A percentile compares a stretch with the other conserved stretches of the same genome.
These are phyloP conservation scores for Viola odorata DNA, from an alignment of 345 rosid species.

Conservation along the genomic window DNA sequence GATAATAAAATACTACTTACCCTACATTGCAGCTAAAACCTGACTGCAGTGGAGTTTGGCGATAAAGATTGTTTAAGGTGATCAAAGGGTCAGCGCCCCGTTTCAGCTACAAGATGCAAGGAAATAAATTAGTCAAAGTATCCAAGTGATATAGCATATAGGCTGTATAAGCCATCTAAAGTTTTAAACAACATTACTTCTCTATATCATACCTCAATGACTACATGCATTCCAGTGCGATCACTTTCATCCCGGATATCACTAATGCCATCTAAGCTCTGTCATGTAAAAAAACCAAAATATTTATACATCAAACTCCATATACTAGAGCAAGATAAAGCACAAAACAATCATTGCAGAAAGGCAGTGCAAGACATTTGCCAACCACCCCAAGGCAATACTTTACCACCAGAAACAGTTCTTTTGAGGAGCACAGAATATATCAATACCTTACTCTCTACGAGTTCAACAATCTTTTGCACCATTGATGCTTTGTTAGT, in stretches of 20 bases:
- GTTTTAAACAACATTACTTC: neutral
- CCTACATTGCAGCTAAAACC: constrained; percentile 95
- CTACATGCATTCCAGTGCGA: constrained; percentile 88
- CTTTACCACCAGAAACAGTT: no score
- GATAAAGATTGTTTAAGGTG: constrained; percentile 78
- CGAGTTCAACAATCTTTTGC: constrained; percentile 96
- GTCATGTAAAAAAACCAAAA: constrained; percentile 12
- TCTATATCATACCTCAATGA: constrained; percentile 60
- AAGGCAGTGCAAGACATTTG: no score
- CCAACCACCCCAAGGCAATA: no score
- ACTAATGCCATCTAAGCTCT: constrained; percentile 86
- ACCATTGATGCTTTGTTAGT: constrained; percentile 87
- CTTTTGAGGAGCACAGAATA: neutral
- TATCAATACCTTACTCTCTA: constrained; percentile 67
- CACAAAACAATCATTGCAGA: no score
- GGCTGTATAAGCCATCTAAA: neutral
- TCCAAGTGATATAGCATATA: no score
- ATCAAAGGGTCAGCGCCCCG: constrained; percentile 77
- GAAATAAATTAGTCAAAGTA: constrained; percentile 5
- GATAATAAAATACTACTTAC: constrained; percentile 35
- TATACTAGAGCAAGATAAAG: no score
- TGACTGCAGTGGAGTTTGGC: constrained; percentile 88
- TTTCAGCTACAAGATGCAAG: constrained; percentile 52
- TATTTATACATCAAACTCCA: neutral
- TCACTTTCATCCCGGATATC: constrained; percentile 99